Base-by-base conservation (phyloP, 108 stramenopile species). In the Parietichytrium sp. region DNA sequence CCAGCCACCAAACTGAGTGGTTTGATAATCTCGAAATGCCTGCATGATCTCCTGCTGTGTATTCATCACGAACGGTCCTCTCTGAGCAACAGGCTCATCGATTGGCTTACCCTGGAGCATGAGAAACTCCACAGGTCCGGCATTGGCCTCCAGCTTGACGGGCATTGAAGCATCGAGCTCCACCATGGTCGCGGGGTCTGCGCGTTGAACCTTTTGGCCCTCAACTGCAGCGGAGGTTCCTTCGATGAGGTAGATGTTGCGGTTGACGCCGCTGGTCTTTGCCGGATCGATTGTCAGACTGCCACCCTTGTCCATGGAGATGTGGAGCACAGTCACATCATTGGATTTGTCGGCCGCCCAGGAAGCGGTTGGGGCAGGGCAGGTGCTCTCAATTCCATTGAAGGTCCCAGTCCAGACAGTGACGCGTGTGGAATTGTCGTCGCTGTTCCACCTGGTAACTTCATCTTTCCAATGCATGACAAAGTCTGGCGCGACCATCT, bases 31-130 rank as follows among this genome's bases (percentile, higher is more conserved):
- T 48, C 47, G 54, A 52, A 90, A 92, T 27, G 96, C 94, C 83
- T 95, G 82, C 18, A 79, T 49, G 27, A 96, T 91, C 82, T 95
- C 94, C 27, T 94, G 87, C 26, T 83, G 81, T 1, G 94, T 94
- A 82, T 93, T 94, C 96, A 97, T 97, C 26, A 97, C 96, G 86
- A 97, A 97, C 1, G 96, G 96, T 12, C 96, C 96, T 38, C 89
- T 91, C 12, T 91, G 91, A 3, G 93, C 93, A 78, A 97, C 94
- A 0, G 96, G 95, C 79, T 97, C 85, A 6, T 15, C 16, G 55
- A 86, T 83, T 25, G 84, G 81, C 2, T 4, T 4, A 36, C 88
- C 88, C 30, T 55, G 49, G 16, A 88, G 36, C 31, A 88, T 33
- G 25, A 86, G 53, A 49, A 87, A 79, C 38, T 72, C 55, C 36